A percentile compares a stretch with the other conserved stretches of the same genome.
Evolutionary conservation across 2,329 filamentous ascomycete species (phyloP).

Genomic region (Phialocephala subalpina): DNA sequence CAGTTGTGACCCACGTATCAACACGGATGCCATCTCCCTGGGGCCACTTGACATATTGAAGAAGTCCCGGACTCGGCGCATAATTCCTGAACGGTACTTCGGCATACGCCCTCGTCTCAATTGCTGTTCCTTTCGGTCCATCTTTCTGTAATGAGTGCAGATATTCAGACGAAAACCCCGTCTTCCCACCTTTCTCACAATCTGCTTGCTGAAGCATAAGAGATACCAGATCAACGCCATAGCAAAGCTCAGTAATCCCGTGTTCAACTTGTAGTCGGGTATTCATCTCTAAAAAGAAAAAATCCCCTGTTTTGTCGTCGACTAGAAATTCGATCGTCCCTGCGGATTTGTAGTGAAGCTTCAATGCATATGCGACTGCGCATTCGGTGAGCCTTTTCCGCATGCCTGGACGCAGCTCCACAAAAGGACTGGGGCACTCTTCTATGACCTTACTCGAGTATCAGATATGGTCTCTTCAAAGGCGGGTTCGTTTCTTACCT

Average conservation of each 20-base stretch:
- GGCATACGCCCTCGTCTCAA: slow-evolving; percentile 77
- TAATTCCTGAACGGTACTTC: slow-evolving; percentile 73
- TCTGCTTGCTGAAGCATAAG: slow-evolving; percentile 40
- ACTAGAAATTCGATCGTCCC: slow-evolving; percentile 69
- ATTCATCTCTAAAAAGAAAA: slow-evolving; percentile 38
- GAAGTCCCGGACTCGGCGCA: slow-evolving; percentile 58
- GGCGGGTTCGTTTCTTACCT: slow-evolving; percentile 42
- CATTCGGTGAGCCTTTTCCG: slow-evolving; percentile 49
- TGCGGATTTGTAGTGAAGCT: slow-evolving; percentile 62
- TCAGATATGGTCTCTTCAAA: neutral
- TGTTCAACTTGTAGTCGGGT: slow-evolving; percentile 38
- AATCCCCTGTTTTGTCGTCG: slow-evolving; percentile 62
- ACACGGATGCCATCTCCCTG: slow-evolving; percentile 55
- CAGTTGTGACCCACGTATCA: slow-evolving; percentile 74
- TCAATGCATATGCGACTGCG: slow-evolving; percentile 47
- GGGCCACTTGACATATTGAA: slow-evolving; percentile 46
- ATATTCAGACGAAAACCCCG: slow-evolving; percentile 52
- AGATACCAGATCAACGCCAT: slow-evolving; percentile 36
- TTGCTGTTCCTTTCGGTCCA: slow-evolving; percentile 68
- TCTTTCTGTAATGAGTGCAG: slow-evolving; percentile 27
- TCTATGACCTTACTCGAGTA: slow-evolving; percentile 60
- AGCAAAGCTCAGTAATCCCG: slow-evolving; percentile 33
- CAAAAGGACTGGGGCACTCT: slow-evolving; percentile 72
- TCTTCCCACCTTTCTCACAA: slow-evolving; percentile 27
- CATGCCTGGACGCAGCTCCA: slow-evolving; percentile 46